Base-by-base conservation (phyloP, 495 filamentous ascomycete genomes). In the Neurospora intermedia region DNA sequence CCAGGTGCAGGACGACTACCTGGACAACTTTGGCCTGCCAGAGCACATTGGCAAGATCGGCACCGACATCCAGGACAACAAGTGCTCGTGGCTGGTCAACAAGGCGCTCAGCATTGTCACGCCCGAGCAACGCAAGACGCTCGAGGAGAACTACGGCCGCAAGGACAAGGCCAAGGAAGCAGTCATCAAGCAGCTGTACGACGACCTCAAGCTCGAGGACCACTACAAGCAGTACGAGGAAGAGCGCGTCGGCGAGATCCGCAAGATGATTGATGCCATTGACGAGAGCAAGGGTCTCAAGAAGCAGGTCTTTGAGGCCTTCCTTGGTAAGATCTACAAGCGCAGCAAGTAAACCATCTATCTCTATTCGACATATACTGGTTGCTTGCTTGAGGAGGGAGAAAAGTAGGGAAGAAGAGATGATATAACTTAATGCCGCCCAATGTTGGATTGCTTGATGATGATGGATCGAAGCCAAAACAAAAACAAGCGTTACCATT, bases 61-160 rank as follows among this genome's bases (percentile, higher is more conserved):
- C 71, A 99, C 96, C 74, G 96, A 99, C 79, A 99, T 99, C 80
- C 88, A 93, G 85, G 96, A 99, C 82, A 99, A 99, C 88, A 99
- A 99, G 87, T 99, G 96, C 87, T 94, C 92, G 8, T 99, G 96
- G 96, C 81, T 98, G 27, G 87, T 99, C 79, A 98, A 98, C 86
- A 91, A 97, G 82, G 96, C 96, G 59, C 87, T 98, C 62, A 83
- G 89, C 79, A 86, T 89, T 69, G 91, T 89, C 72, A 92, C 84
- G 3, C 87, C 92, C 13, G 91, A 93, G 82, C 96, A 98, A 88
- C 89, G 93, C 76, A 84, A 91, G 81, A 80, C 93, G 45, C 89
- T 93, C 43, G 91, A 96, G 77, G 88, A 90, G 62, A 92, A 94
- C 83, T 98, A 98, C 81, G 96, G 96, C 73, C 89, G 88, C 79